These are phyloP conservation scores for Mikania micrantha DNA, from an alignment of 129 eudicot species.

Conservation along the genomic window DNA sequence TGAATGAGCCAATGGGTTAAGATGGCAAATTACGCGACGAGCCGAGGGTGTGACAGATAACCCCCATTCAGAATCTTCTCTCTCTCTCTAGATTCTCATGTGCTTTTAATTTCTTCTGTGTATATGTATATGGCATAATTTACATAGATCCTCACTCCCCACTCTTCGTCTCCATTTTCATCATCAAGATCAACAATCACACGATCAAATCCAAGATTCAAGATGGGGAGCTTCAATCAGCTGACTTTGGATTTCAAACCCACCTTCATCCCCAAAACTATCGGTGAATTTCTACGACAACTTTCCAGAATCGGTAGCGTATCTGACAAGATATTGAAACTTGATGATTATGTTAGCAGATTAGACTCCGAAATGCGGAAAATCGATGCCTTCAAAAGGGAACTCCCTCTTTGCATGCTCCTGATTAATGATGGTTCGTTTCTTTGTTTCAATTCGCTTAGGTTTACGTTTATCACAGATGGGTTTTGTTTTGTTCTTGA, in stretches of 20 bases:
- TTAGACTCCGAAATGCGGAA: conserved; percentile 73
- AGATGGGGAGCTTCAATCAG: conserved; percentile 45
- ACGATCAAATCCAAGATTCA: neutral
- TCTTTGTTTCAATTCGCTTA: neutral
- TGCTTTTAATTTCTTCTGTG: conserved; percentile 9
- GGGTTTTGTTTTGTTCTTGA: too few species aligned
- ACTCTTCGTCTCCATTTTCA: conserved; percentile 23
- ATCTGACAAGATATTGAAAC: conserved; percentile 41
- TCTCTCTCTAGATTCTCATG: conserved; percentile 26
- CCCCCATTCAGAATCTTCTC: neutral
- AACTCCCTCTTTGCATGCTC: conserved; percentile 71
- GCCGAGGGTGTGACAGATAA: neutral
- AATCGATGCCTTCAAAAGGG: conserved; percentile 79
- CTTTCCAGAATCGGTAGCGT: conserved; percentile 35
- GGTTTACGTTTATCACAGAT: neutral
- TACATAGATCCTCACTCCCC: conserved; percentile 29
- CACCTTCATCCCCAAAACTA: conserved; percentile 45
- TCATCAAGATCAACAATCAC: neutral
- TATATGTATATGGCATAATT: neutral
- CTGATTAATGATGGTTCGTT: conserved; percentile 63
- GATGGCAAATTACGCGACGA: neutral
- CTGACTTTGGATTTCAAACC: conserved; percentile 45
- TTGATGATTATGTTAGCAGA: conserved; percentile 45
- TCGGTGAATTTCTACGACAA: conserved; percentile 38
- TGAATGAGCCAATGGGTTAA: neutral